phyloP scores from a whole-genome alignment of 768 basidiomycete species.

The Pleurotus ostreatus region DNA sequence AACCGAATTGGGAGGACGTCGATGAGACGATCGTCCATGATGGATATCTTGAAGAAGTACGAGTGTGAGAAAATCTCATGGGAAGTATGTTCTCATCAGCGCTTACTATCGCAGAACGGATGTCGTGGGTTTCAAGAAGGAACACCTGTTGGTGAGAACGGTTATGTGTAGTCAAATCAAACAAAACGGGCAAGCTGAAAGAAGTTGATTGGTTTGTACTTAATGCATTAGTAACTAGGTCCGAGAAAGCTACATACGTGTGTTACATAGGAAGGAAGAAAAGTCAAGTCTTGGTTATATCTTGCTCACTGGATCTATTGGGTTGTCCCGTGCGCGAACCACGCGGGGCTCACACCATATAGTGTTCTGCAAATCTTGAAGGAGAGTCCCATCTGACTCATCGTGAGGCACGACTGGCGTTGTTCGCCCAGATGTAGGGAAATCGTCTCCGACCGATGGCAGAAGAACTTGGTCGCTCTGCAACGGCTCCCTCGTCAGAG shows the following conservation, averaged over 20 bases:
- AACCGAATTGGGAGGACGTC: constrained; percentile 68
- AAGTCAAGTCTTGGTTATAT: not conserved
- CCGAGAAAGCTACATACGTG: not conserved
- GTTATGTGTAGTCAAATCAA: not conserved
- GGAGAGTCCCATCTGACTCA: constrained; percentile 17
- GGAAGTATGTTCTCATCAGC: not conserved
- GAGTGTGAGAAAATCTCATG: constrained; percentile 10
- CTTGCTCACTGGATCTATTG: not conserved
- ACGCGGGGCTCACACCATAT: constrained; percentile 4
- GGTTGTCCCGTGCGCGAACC: not conserved
- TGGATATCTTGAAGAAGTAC: constrained; percentile 16
- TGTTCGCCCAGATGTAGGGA: constrained; percentile 24
- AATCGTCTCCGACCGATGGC: constrained; percentile 15
- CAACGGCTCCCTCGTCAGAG: constrained; percentile 9
- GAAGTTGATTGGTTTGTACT: not conserved
- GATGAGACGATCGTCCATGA: constrained; percentile 57
- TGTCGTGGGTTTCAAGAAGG: not conserved
- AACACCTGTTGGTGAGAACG: not conserved
- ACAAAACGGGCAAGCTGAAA: not conserved
- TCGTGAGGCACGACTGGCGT: constrained; percentile 25
- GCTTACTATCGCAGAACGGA: not conserved
- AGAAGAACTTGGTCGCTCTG: constrained; percentile 9
- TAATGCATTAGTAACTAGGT: not conserved
- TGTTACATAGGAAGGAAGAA: not conserved
- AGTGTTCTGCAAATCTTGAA: constrained; percentile 17